Base-by-base conservation (phyloP, 306 rosid species). In the Clitoria ternatea region DNA sequence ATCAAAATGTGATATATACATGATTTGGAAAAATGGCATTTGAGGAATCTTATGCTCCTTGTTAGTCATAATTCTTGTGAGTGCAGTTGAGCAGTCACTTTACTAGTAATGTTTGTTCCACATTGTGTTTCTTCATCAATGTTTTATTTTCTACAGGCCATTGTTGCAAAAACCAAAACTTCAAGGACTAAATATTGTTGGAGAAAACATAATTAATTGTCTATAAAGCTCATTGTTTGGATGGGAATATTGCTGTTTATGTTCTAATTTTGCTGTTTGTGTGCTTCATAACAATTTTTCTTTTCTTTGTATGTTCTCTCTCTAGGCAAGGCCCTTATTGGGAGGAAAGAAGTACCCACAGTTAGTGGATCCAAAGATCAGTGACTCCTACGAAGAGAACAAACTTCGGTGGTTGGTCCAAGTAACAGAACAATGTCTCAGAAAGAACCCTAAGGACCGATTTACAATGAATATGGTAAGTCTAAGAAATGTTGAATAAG, bases 381-480 rank as follows among this genome's bases (percentile, higher is more conserved):
- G 68, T 73, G 55, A 71, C 72, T 76, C 80, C 57, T 80, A 53
- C 56, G 87, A 76, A 66, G 79, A 79, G 37, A 75, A 72, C 15
- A 62, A 83, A 15, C 84, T 83, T 47, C 36, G 17, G 8, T 72
- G 77, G 59, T 48, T 83, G 70, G 71, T 83, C 67, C 84, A 76
- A 72, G 82, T 79, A 39, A 76, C 78, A 37, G 84, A 79, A 49
- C 5, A 76, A 60, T 83, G 87, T 62, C 82, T 83, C 66, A 72
- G 57, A 76, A 83, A 72, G 87, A 79, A 83, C 68, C 77, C 80
- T 8, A 76, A 67, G 26, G 72, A 76, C 9, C 76, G 84, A 57
- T 18, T 23, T 14, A 14, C 84, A 12, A 76, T 83, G 84, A 80
- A 83, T 68, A 66, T 76, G 87, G 82, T 83, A 76, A 83, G 83